phyloP scores from a whole-genome alignment of 2,329 filamentous ascomycete species.

The Scortechinia acanthostroma region DNA sequence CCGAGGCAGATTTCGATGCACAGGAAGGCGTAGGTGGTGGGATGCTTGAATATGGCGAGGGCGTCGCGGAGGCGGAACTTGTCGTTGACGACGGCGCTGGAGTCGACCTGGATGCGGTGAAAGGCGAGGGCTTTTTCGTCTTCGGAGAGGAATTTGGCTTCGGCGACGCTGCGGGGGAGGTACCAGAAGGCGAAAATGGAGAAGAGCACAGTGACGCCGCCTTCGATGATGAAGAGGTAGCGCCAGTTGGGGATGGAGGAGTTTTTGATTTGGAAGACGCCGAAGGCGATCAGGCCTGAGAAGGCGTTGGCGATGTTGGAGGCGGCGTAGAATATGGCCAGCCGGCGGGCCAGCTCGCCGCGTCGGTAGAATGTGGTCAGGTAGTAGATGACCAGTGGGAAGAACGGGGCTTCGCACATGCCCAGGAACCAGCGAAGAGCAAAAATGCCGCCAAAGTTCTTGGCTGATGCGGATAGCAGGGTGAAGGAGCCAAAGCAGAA shows the following conservation, averaged over 20 bases:
- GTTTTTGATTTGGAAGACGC: constrained; percentile 36
- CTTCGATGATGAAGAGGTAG: constrained; percentile 46
- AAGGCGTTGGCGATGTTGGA: constrained; percentile 68
- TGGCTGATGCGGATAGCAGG: constrained; percentile 42
- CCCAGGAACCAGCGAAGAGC: constrained; percentile 60
- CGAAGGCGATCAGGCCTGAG: constrained; percentile 22
- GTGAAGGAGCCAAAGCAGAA: constrained; percentile 64
- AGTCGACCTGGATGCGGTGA: constrained; percentile 70
- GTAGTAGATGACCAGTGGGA: constrained; percentile 45
- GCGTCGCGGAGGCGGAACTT: constrained; percentile 40
- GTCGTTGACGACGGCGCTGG: constrained; percentile 52
- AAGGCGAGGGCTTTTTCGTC: constrained; percentile 65
- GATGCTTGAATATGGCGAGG: constrained; percentile 39
- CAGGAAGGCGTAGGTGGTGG: constrained; percentile 38
- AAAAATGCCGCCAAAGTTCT: constrained; percentile 54
- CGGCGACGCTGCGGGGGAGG: constrained; percentile 55
- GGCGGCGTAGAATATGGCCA: constrained; percentile 71
- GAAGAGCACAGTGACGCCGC: constrained; percentile 48
- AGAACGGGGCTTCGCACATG: constrained; percentile 57
- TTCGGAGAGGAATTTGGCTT: constrained; percentile 57
- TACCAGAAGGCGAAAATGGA: constrained; percentile 63
- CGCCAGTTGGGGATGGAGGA: constrained; percentile 30
- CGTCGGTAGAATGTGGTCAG: constrained; percentile 54
- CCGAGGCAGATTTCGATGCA: constrained; percentile 51
- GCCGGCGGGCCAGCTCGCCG: constrained; percentile 54